Base-by-base conservation (phyloP, 352 stramenopile genomes). In the Phytophthora cactorum region DNA sequence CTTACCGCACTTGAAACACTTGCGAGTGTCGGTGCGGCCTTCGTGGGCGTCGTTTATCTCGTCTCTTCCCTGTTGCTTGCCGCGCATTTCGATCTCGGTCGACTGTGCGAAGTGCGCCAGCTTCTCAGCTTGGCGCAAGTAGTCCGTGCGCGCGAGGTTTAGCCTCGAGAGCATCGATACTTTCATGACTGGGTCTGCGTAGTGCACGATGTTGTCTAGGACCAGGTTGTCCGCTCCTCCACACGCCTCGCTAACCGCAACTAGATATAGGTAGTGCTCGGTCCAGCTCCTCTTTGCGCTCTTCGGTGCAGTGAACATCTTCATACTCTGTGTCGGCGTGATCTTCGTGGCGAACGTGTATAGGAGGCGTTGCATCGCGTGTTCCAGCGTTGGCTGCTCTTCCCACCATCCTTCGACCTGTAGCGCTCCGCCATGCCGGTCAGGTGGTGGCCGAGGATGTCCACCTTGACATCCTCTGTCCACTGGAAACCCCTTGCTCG, bases 201-300 rank as follows among this genome's bases (percentile, higher is more conserved):
- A 74, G 38, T 66, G 52, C 2, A 69, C 59, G 36, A 74, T 74
- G 53, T 70, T 74, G 34, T 66, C 43, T 0, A 63, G 39, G 7
- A 65, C 61, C 1, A 63, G 29, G 10, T 58, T 50, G 2, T 61
- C 41, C 49, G 6, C 31, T 0, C 55, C 49, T 47, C 50, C 31
- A 9, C 55, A 61, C 15, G 38, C 65, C 7, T 70, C n/a, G n/a
- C n/a, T n/a, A n/a, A n/a, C n/a, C n/a, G n/a, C n/a, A n/a, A n/a
- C n/a, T n/a, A n/a, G n/a, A 22, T 71, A 71, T 1, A 71, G 22
- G 25, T 56, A 63, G 47, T 71, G 68, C 32, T 75, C 62, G 0
- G 54, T 43, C 68, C 50, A 71, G 1, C 31, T 60, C 1, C 47
- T 22, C 28, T 64, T 75, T 0, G 41, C 10, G 43, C 36, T 41